Percentiles rank a stretch among this genome's conserved stretches.
Conservation (phyloP, 179 eudicot species). For the Amaranthus tricolor region DNA sequence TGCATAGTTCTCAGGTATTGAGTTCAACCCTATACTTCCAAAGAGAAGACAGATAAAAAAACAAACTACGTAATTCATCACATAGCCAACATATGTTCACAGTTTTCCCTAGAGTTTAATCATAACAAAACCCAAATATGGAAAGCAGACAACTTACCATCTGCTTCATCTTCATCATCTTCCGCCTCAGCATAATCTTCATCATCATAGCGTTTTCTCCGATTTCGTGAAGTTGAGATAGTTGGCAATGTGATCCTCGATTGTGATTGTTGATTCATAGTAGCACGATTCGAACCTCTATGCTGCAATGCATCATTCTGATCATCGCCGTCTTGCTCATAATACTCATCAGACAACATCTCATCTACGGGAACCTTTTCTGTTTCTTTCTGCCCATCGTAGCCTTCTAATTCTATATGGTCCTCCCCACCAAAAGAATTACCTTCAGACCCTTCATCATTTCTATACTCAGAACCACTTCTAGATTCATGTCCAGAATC, state of each 20-base stretch:
- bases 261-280: constrained; percentile 43
- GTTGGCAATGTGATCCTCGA: constrained; percentile 34
- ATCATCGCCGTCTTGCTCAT: constrained; percentile 91
- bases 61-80: background rate
- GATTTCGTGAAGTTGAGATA: constrained; percentile 36
- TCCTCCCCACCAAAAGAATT: constrained; percentile 52
- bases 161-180: constrained; percentile 54
- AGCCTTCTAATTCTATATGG: constrained; percentile 47
- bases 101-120: background rate
- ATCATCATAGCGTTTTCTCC: constrained; percentile 43
- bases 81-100: background rate
- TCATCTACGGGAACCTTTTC: constrained; percentile 73
- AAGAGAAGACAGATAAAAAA: background rate
- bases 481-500: constrained; percentile 71
- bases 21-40: background rate
- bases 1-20: background rate
- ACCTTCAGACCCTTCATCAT: constrained; percentile 66
- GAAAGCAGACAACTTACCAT: constrained; percentile 41
- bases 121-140: background rate
- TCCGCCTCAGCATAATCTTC: constrained; percentile 54
- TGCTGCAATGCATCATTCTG: constrained; percentile 60
- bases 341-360: constrained; percentile 97
- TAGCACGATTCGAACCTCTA: constrained; percentile 35
- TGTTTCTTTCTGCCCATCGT: constrained; percentile 40
- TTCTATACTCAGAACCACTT: constrained; percentile 69